Conservation (phyloP, 768 basidiomycete genomes). For the Rhizopogon rudus region DNA sequence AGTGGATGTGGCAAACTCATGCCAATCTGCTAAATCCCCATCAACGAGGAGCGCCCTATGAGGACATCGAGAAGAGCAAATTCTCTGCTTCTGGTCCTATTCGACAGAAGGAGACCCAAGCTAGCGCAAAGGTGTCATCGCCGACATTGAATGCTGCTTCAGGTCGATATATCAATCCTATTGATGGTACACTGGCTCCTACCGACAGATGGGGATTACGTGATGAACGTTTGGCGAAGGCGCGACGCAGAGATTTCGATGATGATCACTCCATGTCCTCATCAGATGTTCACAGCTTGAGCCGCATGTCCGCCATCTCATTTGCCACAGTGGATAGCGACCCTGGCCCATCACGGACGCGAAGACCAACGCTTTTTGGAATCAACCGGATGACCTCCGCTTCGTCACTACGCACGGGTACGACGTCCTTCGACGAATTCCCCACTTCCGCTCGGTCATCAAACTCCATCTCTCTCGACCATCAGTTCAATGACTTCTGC, state of each 20-base stretch:
- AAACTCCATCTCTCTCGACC: constrained; percentile 73
- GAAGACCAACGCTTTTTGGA: constrained; percentile 57
- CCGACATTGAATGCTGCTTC: constrained; percentile 58
- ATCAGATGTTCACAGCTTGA: constrained; percentile 74
- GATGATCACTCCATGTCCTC: constrained; percentile 92
- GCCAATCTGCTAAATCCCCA: constrained; percentile 40
- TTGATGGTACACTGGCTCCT: constrained; percentile 27
- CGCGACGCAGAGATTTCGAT: constrained; percentile 77
- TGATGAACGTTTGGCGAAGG: constrained; percentile 68
- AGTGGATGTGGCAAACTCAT: constrained; percentile 49
- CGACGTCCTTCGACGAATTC: constrained; percentile 68
- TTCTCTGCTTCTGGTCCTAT: constrained; percentile 58
- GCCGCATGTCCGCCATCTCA: constrained; percentile 73
- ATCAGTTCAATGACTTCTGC: constrained; percentile 73
- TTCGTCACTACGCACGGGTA: constrained; percentile 56
- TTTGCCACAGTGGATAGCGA: constrained; percentile 85
- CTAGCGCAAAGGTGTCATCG: constrained; percentile 33
- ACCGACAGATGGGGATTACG: constrained; percentile 44
- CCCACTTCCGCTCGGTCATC: constrained; percentile 72
- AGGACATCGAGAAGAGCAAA: constrained; percentile 39
- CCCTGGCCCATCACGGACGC: constrained; percentile 68
- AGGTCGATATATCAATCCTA: constrained; percentile 44
- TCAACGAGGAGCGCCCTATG: constrained; percentile 21
- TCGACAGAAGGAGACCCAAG: constrained; percentile 48
- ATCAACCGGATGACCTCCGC: constrained; percentile 75